Percentiles rank a stretch among this genome's conserved stretches.
Conservation (phyloP, 192 early-diverging fungal genomes). For the Rhizophagus prolifer region DNA sequence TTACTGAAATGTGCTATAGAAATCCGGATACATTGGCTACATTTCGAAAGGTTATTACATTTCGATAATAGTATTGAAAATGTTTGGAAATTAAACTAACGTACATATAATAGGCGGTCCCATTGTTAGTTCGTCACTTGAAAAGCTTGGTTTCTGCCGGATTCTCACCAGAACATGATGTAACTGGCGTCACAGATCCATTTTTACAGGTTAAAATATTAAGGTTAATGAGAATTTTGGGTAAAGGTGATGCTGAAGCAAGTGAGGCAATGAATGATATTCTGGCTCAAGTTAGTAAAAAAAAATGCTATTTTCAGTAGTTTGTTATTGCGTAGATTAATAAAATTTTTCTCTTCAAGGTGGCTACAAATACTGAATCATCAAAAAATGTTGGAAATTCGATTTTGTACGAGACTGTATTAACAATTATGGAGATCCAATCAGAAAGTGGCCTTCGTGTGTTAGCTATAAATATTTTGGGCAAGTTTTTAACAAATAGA, state of each 20-base stretch:
- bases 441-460: constrained; percentile 88
- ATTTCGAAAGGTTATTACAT: constrained; percentile 61
- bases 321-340: background rate
- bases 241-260: constrained; percentile 74
- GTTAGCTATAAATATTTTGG: constrained; percentile 96
- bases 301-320: background rate
- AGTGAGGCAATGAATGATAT: constrained; percentile 97
- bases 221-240: constrained; percentile 84
- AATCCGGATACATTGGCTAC: constrained; percentile 65
- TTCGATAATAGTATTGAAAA: no score
- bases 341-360: constrained; percentile 30
- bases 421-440: constrained; percentile 95
- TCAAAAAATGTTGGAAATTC: constrained; percentile 97
- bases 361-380: constrained; percentile 93
- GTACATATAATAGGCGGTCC: constrained; percentile 57
- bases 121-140: constrained; percentile 82
- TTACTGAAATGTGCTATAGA: constrained; percentile 85
- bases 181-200: constrained; percentile 94
- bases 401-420: constrained; percentile 95
- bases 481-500: constrained; percentile 89
- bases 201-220: constrained; percentile 96
- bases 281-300: constrained; percentile 73
- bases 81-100: background rate
- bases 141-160: constrained; percentile 85
- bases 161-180: constrained; percentile 92